phyloP scores from a whole-genome alignment of 2,329 filamentous ascomycete species.

The Penicillium sp. region DNA sequence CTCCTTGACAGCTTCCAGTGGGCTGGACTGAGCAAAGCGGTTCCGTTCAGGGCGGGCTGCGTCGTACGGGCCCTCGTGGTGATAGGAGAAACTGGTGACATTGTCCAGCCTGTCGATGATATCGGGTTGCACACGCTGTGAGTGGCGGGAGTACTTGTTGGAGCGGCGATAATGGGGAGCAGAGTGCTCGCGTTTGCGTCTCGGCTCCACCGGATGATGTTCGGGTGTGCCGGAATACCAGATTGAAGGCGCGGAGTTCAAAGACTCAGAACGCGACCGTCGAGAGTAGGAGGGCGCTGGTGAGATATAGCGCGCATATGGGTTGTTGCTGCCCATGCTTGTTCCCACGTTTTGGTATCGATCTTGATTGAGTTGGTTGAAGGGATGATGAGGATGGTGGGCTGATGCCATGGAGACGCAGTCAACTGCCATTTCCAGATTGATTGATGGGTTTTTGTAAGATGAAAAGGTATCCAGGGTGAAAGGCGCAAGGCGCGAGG shows the following conservation, averaged over 20 bases:
- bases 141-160: conserved; percentile 22
- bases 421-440: conserved; percentile 17
- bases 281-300: conserved; percentile 21
- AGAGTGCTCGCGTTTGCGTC: conserved; percentile 16
- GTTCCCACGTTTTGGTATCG: conserved; percentile 7
- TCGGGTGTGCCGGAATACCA: conserved; percentile 28
- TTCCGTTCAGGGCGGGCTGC: conserved; percentile 76
- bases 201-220: conserved; percentile 27
- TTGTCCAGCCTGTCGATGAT: conserved; percentile 76
- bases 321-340: conserved; percentile 23
- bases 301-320: conserved; percentile 30
- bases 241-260: conserved; percentile 22
- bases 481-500: background rate
- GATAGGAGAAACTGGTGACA: conserved; percentile 65
- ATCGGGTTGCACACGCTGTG: conserved; percentile 60
- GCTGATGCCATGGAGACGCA: conserved; percentile 24
- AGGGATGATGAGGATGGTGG: conserved; percentile 23
- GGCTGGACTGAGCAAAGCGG: conserved; percentile 59
- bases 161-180: conserved; percentile 18
- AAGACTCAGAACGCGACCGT: conserved; percentile 23
- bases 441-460: background rate
- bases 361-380: conserved; percentile 13
- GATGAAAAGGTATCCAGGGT: background rate
- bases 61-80: conserved; percentile 89
- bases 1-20: conserved; percentile 70